A percentile compares a stretch with the other conserved stretches of the same genome.
Conservation (phyloP, 1,139 yeast genomes). For the Geotrichum reessii region DNA sequence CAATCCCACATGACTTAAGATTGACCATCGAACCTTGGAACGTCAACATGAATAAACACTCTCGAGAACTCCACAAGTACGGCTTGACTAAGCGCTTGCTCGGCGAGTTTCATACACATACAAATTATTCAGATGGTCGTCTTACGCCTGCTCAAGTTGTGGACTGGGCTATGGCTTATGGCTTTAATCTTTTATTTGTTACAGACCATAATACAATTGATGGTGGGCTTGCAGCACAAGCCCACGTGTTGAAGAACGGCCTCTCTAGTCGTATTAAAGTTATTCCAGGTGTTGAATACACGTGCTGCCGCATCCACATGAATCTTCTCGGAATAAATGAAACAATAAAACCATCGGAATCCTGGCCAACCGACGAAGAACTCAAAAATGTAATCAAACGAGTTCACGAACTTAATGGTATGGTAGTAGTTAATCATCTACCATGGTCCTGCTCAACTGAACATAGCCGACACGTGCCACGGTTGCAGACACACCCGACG, state of each 20-base stretch:
- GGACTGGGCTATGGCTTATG: conserved; percentile 30
- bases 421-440: conserved; percentile 27
- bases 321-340: conserved; percentile 28
- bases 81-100: not conserved
- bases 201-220: conserved; percentile 28
- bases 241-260: conserved; percentile 18
- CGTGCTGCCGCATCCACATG: conserved; percentile 31
- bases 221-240: conserved; percentile 25
- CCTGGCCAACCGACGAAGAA: conserved; percentile 26
- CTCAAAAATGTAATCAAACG: conserved; percentile 21
- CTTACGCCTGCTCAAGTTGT: conserved; percentile 27
- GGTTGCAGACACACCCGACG: conserved; percentile 24
- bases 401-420: conserved; percentile 26
- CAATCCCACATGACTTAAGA: conserved; percentile 20
- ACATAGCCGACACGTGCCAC: conserved; percentile 21
- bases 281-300: conserved; percentile 29
- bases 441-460: conserved; percentile 28
- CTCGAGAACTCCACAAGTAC: not conserved
- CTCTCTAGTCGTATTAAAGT: conserved; percentile 17
- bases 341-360: conserved; percentile 22
- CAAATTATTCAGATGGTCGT: conserved; percentile 27
- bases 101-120: conserved; percentile 28
- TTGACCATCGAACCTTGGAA: conserved; percentile 22
- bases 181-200: conserved; percentile 25
- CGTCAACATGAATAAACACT: not conserved